Base-by-base conservation (phyloP, 2,329 filamentous ascomycete genomes). In the Talaromyces albobiverticillius region DNA sequence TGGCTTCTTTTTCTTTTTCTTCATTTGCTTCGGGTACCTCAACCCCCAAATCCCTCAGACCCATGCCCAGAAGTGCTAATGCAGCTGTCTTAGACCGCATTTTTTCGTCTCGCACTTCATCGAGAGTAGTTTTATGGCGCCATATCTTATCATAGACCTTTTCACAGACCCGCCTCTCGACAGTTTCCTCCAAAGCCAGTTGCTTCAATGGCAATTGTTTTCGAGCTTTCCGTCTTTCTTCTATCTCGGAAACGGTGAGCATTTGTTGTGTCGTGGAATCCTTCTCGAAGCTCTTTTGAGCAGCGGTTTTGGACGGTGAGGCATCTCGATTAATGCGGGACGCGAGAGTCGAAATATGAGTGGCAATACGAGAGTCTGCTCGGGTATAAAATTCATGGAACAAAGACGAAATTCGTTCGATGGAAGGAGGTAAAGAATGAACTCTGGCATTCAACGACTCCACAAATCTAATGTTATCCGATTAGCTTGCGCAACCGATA, bases 61-160 rank as follows among this genome's bases (percentile, higher is more conserved):
- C 89, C 65, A 99, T 96, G 1, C 91, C 93, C 16, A 99, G 90
- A n/a, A 99, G 78, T 2, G 88, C 83, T 42, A 99, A 75, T 1
- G 94, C 91, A 18, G 93, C 93, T 1, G 92, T 96, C 65, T 95
- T 94, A 9, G 94, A 99, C 26, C 94, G 84, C 48, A 99, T 78
- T 68, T 95, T 96, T 64, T 95, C 92, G 67, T 99, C 94, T 65
- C 93, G 84, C 11, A 94, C 92, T 71, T 96, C 93, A 67, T 99
- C 94, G 64, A 97, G 86, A 0, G 93, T 95, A 67, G 82, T 94
- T 56, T 88, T 84, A 69, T 99, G 94, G 45, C 91, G 85, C 81
- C 93, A 99, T 67, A 99, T 90, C 60, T 88, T 86, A 55, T 86
- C 81, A 66, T 97, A 97, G 43, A 93, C 86, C 51, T 86, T 85